Evolutionary conservation across 2,329 filamentous ascomycete genomes (phyloP).

Genomic region (Dothistroma septosporum): DNA sequence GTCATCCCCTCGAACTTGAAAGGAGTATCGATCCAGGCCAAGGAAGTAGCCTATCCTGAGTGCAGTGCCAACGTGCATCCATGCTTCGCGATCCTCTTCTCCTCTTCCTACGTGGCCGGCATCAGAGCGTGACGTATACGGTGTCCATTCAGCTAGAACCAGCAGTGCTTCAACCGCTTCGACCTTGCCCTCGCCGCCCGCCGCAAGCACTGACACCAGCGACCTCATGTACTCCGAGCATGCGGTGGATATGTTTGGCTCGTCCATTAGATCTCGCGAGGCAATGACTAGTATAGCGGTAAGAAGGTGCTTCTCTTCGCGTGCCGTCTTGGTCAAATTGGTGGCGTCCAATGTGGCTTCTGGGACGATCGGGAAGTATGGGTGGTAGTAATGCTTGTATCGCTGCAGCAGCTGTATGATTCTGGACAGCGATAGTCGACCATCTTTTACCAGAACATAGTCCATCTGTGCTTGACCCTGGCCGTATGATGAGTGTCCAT

Average conservation of each 20-base stretch:
- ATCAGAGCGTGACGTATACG: constrained; percentile 58
- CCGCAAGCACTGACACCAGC: constrained; percentile 62
- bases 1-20: constrained; percentile 55
- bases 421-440: constrained; percentile 42
- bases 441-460: constrained; percentile 43
- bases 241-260: constrained; percentile 59
- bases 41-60: constrained; percentile 67
- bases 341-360: constrained; percentile 54
- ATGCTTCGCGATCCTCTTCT: constrained; percentile 69
- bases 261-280: constrained; percentile 64
- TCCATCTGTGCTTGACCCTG: constrained; percentile 30
- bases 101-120: constrained; percentile 64
- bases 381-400: constrained; percentile 63
- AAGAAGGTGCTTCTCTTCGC: constrained; percentile 62
- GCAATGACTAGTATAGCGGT: constrained; percentile 68
- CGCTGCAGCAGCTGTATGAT: constrained; percentile 53
- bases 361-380: constrained; percentile 66
- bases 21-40: constrained; percentile 64
- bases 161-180: constrained; percentile 68
- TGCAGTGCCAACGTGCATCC: constrained; percentile 72
- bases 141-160: constrained; percentile 69
- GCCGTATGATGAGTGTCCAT: constrained; percentile 1
- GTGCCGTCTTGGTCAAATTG: constrained; percentile 53
- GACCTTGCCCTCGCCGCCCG: constrained; percentile 62
- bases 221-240: constrained; percentile 68